Conservation (phyloP, 106 monocot genomes). For the Acorus calamus region DNA sequence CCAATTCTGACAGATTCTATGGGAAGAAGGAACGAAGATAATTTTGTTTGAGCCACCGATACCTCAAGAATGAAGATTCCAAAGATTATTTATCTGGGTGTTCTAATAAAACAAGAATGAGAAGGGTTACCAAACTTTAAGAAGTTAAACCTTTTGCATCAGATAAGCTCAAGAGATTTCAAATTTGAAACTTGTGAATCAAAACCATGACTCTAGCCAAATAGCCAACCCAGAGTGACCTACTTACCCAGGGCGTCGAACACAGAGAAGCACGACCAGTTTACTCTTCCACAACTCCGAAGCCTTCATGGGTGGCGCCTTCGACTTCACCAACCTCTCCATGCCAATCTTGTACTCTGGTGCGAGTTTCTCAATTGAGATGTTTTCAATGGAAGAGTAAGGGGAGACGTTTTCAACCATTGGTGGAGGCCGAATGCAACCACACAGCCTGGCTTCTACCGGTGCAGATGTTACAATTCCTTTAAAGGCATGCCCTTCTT, state of each 20-base stretch:
- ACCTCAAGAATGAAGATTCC: too few relatives aligned
- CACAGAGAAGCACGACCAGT: slow-evolving; percentile 20
- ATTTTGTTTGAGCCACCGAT: too few relatives aligned
- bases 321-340: slow-evolving; percentile 9
- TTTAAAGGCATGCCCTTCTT: slow-evolving; percentile 25
- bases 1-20: too few relatives aligned
- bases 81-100: too few relatives aligned
- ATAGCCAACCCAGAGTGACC: not conserved
- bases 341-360: slow-evolving; percentile 31
- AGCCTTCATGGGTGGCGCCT: slow-evolving; percentile 28
- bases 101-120: too few relatives aligned
- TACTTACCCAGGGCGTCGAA: slow-evolving; percentile 32
- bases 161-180: too few relatives aligned
- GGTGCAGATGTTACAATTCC: slow-evolving; percentile 23
- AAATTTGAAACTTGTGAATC: too few relatives aligned
- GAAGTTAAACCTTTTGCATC: too few relatives aligned
- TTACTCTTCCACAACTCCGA: slow-evolving; percentile 28
- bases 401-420: slow-evolving; percentile 26
- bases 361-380: slow-evolving; percentile 21
- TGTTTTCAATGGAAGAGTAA: slow-evolving; percentile 24
- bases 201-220: too few relatives aligned
- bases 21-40: too few relatives aligned
- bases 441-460: too few relatives aligned
- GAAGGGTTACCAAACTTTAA: too few relatives aligned
- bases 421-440: slow-evolving; percentile 17